Evolutionary conservation across 139 green algal species (phyloP), one percentile per base, ranked within the genome.

Genomic region (Coelastrella sp.): DNA sequence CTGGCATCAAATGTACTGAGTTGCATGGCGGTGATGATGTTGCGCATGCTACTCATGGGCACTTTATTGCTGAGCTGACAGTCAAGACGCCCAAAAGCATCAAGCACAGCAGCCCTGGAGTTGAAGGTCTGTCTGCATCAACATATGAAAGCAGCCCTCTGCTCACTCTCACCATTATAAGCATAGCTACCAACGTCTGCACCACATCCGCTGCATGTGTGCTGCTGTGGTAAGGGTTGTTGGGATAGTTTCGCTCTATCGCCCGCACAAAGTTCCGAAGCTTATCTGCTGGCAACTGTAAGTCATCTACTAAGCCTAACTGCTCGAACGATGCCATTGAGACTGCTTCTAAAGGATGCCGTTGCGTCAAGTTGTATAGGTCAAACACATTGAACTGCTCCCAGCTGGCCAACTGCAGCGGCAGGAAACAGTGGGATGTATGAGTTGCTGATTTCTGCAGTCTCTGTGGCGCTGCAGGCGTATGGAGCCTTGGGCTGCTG

Each of bases 361-460:
- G 91, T 23, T 85, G 56, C 7, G 93, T 94, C 77, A 23, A n/a
- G 0, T n/a, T 56, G 16, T 85, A 79, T 5, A 95, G 84, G 23
- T 94, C 87, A 23, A 96, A 95, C 32, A 94, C 90, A 65, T 95
- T 91, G 88, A 96, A 95, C 20, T 66, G 19, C 65, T 88, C 68
- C 68, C 66, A 88, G 83, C 68, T 80, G 10, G 57, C 56, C 7
- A 88, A 7, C 83, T 88, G 83, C 83, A 77, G 68, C 68, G 22
- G 11, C 61, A 71, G 11, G 11, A 71, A 47, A 47, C 32, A 47
- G 1, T 47, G 1, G 32, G 32, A 47, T 47, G 32, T 47, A 47
- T 47, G 32, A 47, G 32, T 47, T 47, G 32, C 32, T 47, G 32
- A 47, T 47, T 47, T 47, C 32, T 47, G 32, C 32, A 47, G 32